These are phyloP conservation scores for Coelastrella sp. DNA, from an alignment of 139 green algal genomes.

Conservation along the genomic window DNA sequence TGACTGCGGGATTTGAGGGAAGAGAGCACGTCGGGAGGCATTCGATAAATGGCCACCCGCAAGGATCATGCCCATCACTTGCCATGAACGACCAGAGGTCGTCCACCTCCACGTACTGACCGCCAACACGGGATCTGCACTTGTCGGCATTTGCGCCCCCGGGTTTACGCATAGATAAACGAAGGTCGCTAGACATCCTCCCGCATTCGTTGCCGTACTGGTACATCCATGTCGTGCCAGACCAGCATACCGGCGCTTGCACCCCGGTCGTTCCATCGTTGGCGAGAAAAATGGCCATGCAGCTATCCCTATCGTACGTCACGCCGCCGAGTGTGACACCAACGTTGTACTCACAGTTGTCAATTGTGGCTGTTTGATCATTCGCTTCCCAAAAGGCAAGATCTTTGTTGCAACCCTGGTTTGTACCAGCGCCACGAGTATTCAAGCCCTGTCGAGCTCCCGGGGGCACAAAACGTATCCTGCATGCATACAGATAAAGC, in stretches of 20 bases:
- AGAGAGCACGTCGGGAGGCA: conserved; percentile 22
- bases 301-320: background rate
- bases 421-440: background rate
- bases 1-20: background rate
- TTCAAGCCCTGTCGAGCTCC: conserved; percentile 20
- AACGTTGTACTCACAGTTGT: conserved; percentile 22
- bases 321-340: background rate
- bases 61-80: conserved; percentile 24
- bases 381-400: background rate
- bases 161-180: background rate
- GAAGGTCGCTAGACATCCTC: background rate
- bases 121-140: background rate
- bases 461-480: conserved; percentile 9
- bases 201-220: conserved; percentile 1
- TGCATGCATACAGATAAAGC: conserved; percentile 12
- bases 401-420: background rate
- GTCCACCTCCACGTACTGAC: conserved; percentile 28
- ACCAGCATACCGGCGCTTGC: background rate
- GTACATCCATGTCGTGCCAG: conserved; percentile 27
- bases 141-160: conserved; percentile 7
- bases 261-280: background rate
- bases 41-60: conserved; percentile 34
- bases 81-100: conserved; percentile 33
- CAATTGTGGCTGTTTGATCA: background rate
- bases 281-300: background rate